These are phyloP conservation scores for Russula sp. DNA, from an alignment of 768 basidiomycete species.

Conservation along the genomic window DNA sequence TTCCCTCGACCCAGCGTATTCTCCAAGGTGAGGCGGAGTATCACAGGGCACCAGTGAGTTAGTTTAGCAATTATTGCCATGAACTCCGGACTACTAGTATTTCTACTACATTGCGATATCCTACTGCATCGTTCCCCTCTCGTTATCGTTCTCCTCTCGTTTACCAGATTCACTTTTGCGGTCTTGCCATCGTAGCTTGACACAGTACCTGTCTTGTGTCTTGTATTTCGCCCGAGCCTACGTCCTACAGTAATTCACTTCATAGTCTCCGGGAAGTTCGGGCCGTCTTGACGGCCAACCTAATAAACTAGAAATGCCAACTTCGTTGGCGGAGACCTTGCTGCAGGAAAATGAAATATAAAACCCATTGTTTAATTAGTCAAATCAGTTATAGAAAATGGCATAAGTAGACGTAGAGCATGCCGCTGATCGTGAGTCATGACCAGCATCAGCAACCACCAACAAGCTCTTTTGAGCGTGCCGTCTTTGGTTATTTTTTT, in stretches of 20 bases:
- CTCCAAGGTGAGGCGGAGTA: constrained; percentile 12
- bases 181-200: neutral
- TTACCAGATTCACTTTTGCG: neutral
- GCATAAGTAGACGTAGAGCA: no score
- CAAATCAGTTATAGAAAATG: no score
- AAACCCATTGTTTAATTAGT: no score
- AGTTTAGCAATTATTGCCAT: neutral
- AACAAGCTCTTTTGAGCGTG: no score
- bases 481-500: no score
- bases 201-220: neutral
- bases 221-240: neutral
- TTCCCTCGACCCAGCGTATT: constrained; percentile 10
- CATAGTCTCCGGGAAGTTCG: neutral
- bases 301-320: no score
- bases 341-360: no score
- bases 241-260: neutral
- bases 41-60: constrained; percentile 5
- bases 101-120: constrained; percentile 1
- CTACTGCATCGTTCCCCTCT: neutral
- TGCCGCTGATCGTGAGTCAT: no score
- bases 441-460: no score
- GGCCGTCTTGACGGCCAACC: neutral
- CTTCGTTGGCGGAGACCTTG: no score
- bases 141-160: neutral
- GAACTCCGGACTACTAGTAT: neutral